Percentiles rank a stretch among this genome's conserved stretches.
Evolutionary conservation across 257 asterid species (phyloP).

Genomic region (Ilex asprella): DNA sequence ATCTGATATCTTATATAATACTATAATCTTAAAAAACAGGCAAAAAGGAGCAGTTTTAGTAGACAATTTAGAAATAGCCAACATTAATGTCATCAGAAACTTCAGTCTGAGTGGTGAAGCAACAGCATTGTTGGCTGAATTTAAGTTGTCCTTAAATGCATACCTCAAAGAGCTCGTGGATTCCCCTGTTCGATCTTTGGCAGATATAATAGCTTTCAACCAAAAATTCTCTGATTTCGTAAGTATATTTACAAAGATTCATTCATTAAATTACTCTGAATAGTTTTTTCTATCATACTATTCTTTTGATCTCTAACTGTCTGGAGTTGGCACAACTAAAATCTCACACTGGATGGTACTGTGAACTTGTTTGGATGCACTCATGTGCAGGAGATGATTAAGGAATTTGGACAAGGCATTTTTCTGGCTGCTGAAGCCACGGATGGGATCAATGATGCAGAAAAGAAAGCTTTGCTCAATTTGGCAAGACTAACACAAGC

Average conservation of each 20-base stretch:
- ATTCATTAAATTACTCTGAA: background rate
- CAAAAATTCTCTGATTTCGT: conserved; percentile 44
- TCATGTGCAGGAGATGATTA: conserved; percentile 28
- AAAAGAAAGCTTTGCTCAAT: conserved; percentile 29
- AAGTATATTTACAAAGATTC: conserved; percentile 1
- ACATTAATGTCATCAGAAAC: conserved; percentile 35
- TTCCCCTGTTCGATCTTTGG: conserved; percentile 48
- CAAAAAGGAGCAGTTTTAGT: conserved; percentile 42
- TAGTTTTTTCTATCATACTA: too few relatives aligned
- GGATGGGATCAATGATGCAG: conserved; percentile 41
- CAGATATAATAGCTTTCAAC: conserved; percentile 55
- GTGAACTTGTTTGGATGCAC: background rate
- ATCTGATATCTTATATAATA: too few relatives aligned
- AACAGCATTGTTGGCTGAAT: conserved; percentile 44
- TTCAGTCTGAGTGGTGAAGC: conserved; percentile 43
- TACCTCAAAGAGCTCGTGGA: conserved; percentile 32
- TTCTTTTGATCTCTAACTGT: background rate
- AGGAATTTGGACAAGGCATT: conserved; percentile 38
- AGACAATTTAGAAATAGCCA: conserved; percentile 44
- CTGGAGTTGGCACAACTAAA: too few relatives aligned
- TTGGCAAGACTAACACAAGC: conserved; percentile 14
- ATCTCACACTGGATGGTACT: too few relatives aligned
- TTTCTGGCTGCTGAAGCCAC: conserved; percentile 46
- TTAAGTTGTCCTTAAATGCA: conserved; percentile 37
- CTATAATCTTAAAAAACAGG: conserved; percentile 15